Evolutionary conservation across 2,329 filamentous ascomycete species (phyloP), one percentile per base, ranked within the genome.

Genomic region (Metarhizium sp.): DNA sequence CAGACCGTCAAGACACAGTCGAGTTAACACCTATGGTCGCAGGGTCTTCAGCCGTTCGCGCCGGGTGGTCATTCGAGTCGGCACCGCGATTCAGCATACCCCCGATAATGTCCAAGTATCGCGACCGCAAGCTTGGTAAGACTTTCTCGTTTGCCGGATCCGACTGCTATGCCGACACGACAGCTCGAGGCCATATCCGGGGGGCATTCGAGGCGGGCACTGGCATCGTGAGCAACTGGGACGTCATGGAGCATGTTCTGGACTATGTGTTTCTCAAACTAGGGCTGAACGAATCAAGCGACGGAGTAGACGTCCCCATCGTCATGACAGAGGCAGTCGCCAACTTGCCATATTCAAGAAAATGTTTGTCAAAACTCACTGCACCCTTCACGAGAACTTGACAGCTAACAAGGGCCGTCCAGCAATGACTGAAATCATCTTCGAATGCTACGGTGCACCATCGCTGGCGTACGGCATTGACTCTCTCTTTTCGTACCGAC

Each of bases 371-470:
- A 6, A 20, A 6, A 5, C 13, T 11, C 32, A 45, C 36, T 20
- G n/a, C 11, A 11, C 46, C 16, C 13, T 32, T 30, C 16, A 11
- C n/a, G 14, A 18, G 50, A 46, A 40, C 38, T 48, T 25, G 34
- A 4, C 25, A 38, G 52, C 66, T 69, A 46, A 67, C 57, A 6
- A 1, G 34, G 25, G 25, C 47, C 49, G 7, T 48, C 6, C 61
- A 95, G 90, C 89, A 62, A 97, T 97, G 92, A 95, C 89, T 47
- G 94, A 99, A 67, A 92, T 97, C 55, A 77, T 99, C 11, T 99
- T 97, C 69, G 94, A 99, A 71, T 95, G 91, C 72, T 99, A 99
- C 70, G 83, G 84, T 57, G 92, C 89, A 11, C 92, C 94, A 0
- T 92, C 90, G 2, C 80, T 96, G 30, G 88, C 92, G 18, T 96